Base-by-base conservation (phyloP, 345 rosid genomes). In the Leavenworthia alabamica region DNA sequence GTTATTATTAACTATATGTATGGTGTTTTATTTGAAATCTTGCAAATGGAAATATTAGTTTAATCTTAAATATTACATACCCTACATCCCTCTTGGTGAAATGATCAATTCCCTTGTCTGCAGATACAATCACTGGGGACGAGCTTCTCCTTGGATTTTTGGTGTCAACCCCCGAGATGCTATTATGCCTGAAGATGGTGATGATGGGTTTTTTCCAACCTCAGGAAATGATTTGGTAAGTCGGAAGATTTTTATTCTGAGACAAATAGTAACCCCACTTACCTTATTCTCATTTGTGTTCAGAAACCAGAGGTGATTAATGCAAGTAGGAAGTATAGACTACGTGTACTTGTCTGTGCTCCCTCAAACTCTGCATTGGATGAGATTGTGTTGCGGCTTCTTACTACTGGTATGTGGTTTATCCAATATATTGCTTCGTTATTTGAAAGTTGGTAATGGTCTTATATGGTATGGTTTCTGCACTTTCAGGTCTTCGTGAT, bases 321-420 rank as follows among this genome's bases (percentile, higher is more conserved):
- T 64, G 81, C 96, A 24, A 77, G 70, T 48, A 86, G 94, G 57
- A 85, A 77, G 71, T 84, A 82, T 68, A 83, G 86, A 62, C 70
- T 80, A 23, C 84, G 97, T 46, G 88, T 89, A 71, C 82, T 93
- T 60, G 94, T 93, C 43, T 93, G 96, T 75, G 97, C 99, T 56
- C 97, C 96, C 62, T 93, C 99, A 63, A 93, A 93, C 78, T 93
- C 99, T 36, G 99, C 97, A 13, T 88, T 93, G 69, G 97, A 93
- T 79, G 99, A 93, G 82, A 93, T 89, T 68, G 88, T 93, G 48
- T 60, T 82, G 67, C 92, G 96, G 67, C 85, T 93, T 78, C 71
- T 93, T 40, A 81, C 75, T 65, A 64, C 82, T 15, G 97, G 99
- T 89, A 80, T 67, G 54, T 61, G 32, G 57, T 61, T 56, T 64